phyloP scores from a whole-genome alignment of 495 filamentous ascomycete genomes.

The Cryomyces minteri region DNA sequence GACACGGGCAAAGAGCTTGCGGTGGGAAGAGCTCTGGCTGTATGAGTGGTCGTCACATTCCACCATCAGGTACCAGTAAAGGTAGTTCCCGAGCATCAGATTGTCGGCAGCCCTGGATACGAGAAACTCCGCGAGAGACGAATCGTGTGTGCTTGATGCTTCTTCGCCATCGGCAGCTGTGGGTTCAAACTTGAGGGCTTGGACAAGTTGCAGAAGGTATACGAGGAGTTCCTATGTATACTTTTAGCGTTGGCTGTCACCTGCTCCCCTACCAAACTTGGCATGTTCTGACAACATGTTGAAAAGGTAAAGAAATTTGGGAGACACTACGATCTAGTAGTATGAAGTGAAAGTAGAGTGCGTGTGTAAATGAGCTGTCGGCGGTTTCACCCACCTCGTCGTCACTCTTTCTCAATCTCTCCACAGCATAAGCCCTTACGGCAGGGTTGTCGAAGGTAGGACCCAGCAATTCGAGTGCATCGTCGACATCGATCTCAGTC shows the following conservation, averaged over 20 bases:
- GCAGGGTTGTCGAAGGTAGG: conserved; percentile 77
- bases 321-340: too few species aligned
- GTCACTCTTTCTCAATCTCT: conserved; percentile 76
- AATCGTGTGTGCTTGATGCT: conserved; percentile 47
- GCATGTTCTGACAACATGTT: too few species aligned
- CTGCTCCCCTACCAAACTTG: too few species aligned
- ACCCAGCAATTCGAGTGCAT: conserved; percentile 85
- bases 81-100: conserved; percentile 78
- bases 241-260: neutral
- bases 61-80: conserved; percentile 98
- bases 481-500: conserved; percentile 95
- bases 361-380: neutral
- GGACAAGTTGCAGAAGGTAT: conserved; percentile 88
- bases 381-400: conserved; percentile 33
- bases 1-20: conserved; percentile 72
- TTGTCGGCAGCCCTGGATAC: conserved; percentile 72
- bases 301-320: too few species aligned
- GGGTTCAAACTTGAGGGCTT: conserved; percentile 91
- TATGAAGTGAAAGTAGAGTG: too few species aligned
- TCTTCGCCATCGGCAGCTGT: conserved; percentile 37
- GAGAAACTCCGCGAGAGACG: conserved; percentile 77
- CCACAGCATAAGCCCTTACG: conserved; percentile 84
- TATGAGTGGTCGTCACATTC: conserved; percentile 74
- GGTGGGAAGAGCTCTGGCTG: conserved; percentile 49
- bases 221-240: conserved; percentile 50